Percentiles rank a stretch among this genome's conserved stretches.
Evolutionary conservation across 78 protist genomes (phyloP).

Genomic region (Dictyostelium firmibasis): DNA sequence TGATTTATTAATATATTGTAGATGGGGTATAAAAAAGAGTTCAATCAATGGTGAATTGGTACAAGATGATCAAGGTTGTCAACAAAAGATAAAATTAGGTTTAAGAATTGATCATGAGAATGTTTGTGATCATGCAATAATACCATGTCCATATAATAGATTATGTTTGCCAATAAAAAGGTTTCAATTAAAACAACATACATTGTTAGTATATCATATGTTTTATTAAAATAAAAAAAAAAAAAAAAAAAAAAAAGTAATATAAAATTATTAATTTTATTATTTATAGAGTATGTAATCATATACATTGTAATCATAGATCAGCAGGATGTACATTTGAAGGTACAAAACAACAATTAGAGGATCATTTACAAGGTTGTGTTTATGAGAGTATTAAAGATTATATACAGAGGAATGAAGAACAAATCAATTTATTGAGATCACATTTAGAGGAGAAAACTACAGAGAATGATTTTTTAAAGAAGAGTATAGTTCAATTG

Average conservation of each 20-base stretch:
- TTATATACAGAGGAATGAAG: conserved; percentile 55
- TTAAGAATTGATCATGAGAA: conserved; percentile 37
- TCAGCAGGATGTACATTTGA: conserved; percentile 77
- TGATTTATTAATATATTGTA: conserved; percentile 54
- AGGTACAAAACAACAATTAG: conserved; percentile 67
- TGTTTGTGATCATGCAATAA: conserved; percentile 55
- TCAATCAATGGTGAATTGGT: conserved; percentile 48
- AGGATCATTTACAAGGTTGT: conserved; percentile 60
- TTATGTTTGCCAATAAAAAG: conserved; percentile 65
- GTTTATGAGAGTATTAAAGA: conserved; percentile 70
- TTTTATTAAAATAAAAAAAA: background rate
- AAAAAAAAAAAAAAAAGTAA: background rate
- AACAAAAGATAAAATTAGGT: conserved; percentile 8
- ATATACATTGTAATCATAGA: conserved; percentile 67
- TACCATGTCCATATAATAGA: conserved; percentile 65
- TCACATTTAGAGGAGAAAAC: conserved; percentile 22
- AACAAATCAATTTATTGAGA: conserved; percentile 36
- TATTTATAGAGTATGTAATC: conserved; percentile 4
- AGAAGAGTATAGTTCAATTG: conserved; percentile 37
- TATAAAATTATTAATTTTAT: background rate
- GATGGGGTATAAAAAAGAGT: conserved; percentile 28
- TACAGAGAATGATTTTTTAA: conserved; percentile 41
- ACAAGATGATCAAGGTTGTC: conserved; percentile 40
- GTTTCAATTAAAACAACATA: conserved; percentile 54
- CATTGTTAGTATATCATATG: background rate